Evolutionary conservation across 2,329 filamentous ascomycete genomes (phyloP).

Genomic region (Phialocephala subalpina): DNA sequence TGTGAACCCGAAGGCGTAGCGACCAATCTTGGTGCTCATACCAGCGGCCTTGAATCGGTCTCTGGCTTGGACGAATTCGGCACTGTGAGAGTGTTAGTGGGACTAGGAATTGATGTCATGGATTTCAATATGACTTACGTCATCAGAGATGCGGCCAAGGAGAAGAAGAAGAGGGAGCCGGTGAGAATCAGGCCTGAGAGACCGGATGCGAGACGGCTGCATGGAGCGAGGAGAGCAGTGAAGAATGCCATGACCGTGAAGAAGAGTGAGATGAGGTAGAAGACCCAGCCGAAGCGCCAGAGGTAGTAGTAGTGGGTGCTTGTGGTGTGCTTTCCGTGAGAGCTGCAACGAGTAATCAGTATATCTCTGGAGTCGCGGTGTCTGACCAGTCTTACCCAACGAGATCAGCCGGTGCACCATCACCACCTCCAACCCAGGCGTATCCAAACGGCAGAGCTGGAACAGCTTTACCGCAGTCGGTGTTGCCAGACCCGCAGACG

Average conservation of each 20-base stretch:
- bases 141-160: slow-evolving; percentile 74
- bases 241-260: slow-evolving; percentile 76
- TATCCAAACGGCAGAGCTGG: slow-evolving; percentile 76
- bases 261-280: slow-evolving; percentile 85
- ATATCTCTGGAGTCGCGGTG: not conserved
- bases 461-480: slow-evolving; percentile 68
- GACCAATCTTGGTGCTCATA: slow-evolving; percentile 67
- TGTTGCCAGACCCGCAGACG: slow-evolving; percentile 72
- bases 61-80: slow-evolving; percentile 73
- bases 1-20: slow-evolving; percentile 77
- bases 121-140: slow-evolving; percentile 62
- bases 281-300: slow-evolving; percentile 92
- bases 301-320: slow-evolving; percentile 76
- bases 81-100: slow-evolving; percentile 47
- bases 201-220: slow-evolving; percentile 73
- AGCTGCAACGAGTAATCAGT: slow-evolving; percentile 46
- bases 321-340: slow-evolving; percentile 63
- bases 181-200: slow-evolving; percentile 66
- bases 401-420: slow-evolving; percentile 61
- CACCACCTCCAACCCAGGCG: slow-evolving; percentile 67
- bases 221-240: slow-evolving; percentile 73
- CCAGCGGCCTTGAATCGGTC: slow-evolving; percentile 66
- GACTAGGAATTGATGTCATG: slow-evolving; percentile 3
- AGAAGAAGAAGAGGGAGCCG: slow-evolving; percentile 73
- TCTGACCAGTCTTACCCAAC: slow-evolving; percentile 52